Evolutionary conservation across 169 alveolate species (phyloP), one percentile per base, ranked within the genome.

Genomic region (Babesia bigemina): DNA sequence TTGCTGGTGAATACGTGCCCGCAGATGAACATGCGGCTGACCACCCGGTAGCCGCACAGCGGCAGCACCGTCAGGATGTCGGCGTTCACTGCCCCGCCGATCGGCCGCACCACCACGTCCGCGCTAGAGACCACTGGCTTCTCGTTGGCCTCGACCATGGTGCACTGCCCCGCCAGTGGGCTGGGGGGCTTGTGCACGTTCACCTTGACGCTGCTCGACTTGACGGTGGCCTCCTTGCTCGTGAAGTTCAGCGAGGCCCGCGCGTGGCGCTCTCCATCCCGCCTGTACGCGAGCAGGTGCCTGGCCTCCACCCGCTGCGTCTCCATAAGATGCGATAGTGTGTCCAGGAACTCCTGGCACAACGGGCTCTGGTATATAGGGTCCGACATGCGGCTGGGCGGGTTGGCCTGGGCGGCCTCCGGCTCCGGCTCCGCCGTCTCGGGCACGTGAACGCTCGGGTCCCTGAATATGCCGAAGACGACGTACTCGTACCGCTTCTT

Each of bases 1-100:
- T 86, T 82, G 63, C 62, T 81, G 60, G 72, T 85, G 60, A 89
- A 89, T 10, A 84, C 77, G 49, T 78, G 86, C 26, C 84, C 67
- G 24, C 63, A 60, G 39, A 71, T 62, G 29, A 24, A 52, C 57
- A 81, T 55, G 36, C 73, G 67, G 17, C 63, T 60, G 21, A 19
- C 48, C 26, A 29, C 28, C 8, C 21, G 26, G 52, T 36, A 67
- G 57, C 44, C 65, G 21, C n/a, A 49, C 19, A 67, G 55, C 42
- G 63, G 76, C 7, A 67, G 33, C 36, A 67, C 65, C 19, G 66
- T 13, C 13, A 19, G 39, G 42, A 67, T 67, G 57, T 67, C 76
- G 44, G 13, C 3, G n/a, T 42, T 36, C 6, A 67, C 76, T 16
- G 36, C 39, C 12, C 24, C 19, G 17, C 58, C 59, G 11, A 52